Evolutionary conservation across 345 rosid species (phyloP).

Genomic region (Sisymbrium altissimum): DNA sequence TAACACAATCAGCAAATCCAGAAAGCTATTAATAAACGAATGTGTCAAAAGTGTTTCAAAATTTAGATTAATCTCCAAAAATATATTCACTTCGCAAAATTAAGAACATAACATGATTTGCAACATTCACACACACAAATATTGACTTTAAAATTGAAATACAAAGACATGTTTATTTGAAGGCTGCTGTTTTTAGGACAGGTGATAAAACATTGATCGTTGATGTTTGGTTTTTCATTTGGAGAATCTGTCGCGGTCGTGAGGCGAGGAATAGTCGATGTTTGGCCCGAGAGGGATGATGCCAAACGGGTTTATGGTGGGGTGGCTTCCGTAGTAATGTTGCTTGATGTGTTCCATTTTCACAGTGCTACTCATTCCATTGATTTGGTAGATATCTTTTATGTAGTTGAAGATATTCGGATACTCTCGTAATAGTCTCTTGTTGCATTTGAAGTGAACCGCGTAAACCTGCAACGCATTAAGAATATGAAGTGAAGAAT

Average conservation of each 20-base stretch:
- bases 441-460: slow-evolving; percentile 88
- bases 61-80: neutral
- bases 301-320: slow-evolving; percentile 58
- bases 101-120: neutral
- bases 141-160: neutral
- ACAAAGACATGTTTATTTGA: slow-evolving; percentile 10
- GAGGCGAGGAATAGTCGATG: slow-evolving; percentile 51
- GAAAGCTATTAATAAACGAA: neutral
- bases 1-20: slow-evolving; percentile 1
- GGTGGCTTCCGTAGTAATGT: slow-evolving; percentile 79
- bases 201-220: neutral
- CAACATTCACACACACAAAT: neutral
- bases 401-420: slow-evolving; percentile 65
- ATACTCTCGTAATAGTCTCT: slow-evolving; percentile 67
- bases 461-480: slow-evolving; percentile 54
- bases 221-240: neutral
- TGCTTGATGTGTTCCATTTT: slow-evolving; percentile 71
- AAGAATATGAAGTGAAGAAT: too few relatives aligned
- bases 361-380: slow-evolving; percentile 60
- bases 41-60: neutral
- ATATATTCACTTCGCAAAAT: neutral
- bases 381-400: slow-evolving; percentile 61
- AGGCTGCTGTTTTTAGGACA: neutral
- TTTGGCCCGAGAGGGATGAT: slow-evolving; percentile 66
- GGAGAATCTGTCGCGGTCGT: slow-evolving; percentile 48